These are phyloP conservation scores for Phytopythium delawarense DNA, from an alignment of 352 stramenopile species.

Conservation along the genomic window DNA sequence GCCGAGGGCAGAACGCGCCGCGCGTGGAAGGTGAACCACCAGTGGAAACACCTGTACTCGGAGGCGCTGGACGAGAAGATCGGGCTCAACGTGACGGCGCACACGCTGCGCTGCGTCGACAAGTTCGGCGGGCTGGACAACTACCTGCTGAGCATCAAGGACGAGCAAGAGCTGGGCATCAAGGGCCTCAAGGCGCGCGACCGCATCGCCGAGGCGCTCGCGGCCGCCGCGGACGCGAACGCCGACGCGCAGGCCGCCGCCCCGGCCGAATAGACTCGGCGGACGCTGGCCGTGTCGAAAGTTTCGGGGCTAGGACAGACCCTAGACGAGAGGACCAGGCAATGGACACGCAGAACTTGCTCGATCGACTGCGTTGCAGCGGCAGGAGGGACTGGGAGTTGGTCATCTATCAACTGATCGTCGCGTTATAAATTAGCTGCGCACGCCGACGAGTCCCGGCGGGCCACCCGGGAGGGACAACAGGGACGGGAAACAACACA, in stretches of 20 bases:
- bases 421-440: slow-evolving; percentile 5
- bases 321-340: not conserved
- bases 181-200: slow-evolving; percentile 59
- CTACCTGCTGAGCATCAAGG: slow-evolving; percentile 90
- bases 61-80: slow-evolving; percentile 93
- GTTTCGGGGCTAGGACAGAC: not conserved
- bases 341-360: slow-evolving; percentile 1
- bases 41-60: slow-evolving; percentile 85
- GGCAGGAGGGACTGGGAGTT: no score
- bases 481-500: not conserved
- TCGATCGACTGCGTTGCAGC: not conserved
- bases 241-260: not conserved
- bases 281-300: slow-evolving; percentile 2
- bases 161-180: slow-evolving; percentile 70
- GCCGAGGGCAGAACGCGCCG: slow-evolving; percentile 57
- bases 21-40: slow-evolving; percentile 93
- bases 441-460: not conserved
- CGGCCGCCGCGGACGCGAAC: slow-evolving; percentile 12
- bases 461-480: not conserved
- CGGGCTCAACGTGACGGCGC: slow-evolving; percentile 90
- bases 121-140: slow-evolving; percentile 93
- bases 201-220: slow-evolving; percentile 51
- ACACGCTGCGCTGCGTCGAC: slow-evolving; percentile 91
- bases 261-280: not conserved
- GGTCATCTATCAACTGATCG: not conserved